Base-by-base conservation (phyloP, 208 protist species). In the Leishmania mexicana region DNA sequence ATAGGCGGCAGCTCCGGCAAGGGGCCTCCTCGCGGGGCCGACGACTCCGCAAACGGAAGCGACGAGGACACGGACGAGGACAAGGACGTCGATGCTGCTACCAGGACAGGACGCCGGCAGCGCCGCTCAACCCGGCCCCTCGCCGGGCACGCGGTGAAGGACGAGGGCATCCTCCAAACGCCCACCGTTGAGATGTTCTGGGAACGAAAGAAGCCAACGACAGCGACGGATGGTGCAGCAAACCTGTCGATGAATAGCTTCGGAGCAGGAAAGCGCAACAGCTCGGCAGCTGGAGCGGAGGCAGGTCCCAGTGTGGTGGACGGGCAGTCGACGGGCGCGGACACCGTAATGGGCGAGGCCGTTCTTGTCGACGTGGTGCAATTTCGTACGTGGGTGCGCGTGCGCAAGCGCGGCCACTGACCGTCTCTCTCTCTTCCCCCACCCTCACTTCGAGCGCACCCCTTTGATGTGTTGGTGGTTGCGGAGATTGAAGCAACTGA, bases 361-460 rank as follows among this genome's bases (percentile, higher is more conserved):
- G 90, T 97, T 49, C 81, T 88, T n/a, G 87, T 97, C 45, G 92
- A 97, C 42, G 87, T 97, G 1, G 89, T 94, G 58, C 93, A 90
- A 79, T 95, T 95, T 78, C 83, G 90, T 31, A 85, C 84, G 24
- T 89, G 76, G 58, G 91, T 95, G 81, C 85, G 82, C 10, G 89
- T 93, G 31, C 83, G 75, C 76, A 91, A 93, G 75, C 79, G 64
- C 54, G 74, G 71, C 15, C 79, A 81, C 38, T 89, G 64, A 82
- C 13, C 31, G 28, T 40, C 11, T 40, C 13, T 19, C 31, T 40
- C 62, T 40, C 62, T 40, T 11, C 58, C 45, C 45, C 45, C 7
- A 49, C 11, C 45, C 10, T 13, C 13, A 2, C 1, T 21, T 54
- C 17, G 51, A 0, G 15, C 15, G 17, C 51, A 10, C 15, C 51